Base-by-base conservation (phyloP, 306 rosid species). In the Canavalia gladiata region DNA sequence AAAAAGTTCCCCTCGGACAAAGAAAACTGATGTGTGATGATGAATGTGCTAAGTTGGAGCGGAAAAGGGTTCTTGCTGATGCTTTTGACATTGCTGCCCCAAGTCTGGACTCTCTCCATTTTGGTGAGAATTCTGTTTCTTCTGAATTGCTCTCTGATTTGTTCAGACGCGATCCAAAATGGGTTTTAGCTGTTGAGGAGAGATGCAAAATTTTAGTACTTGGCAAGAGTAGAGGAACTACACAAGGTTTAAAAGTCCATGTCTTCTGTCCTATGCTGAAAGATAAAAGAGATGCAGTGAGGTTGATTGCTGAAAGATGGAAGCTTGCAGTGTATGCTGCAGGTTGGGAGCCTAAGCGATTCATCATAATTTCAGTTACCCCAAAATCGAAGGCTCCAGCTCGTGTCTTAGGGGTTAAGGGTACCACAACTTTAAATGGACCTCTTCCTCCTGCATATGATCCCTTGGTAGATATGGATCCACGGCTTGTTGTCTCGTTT, bases 331-430 rank as follows among this genome's bases (percentile, higher is more conserved):
- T 91, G 81, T 84, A 72, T 34, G 81, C 97, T 31, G 98, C 93
- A 46, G 98, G 98, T 46, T 89, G 98, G 98, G 98, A 94, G 86
- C 98, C 98, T 8, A 94, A 90, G 83, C 94, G 94, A 30, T 94
- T 94, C 74, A 81, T 92, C 30, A 87, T 90, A 50, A 84, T 92
- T 56, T 97, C 91, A 71, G 97, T 85, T 37, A 92, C 95, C 1
- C 86, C 83, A n/a, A 92, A 91, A 78, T 94, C 98, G 1, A 94
- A 92, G 82, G 84, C 85, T 30, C 98, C 98, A 6, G 51, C 94
- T 62, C 89, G 97, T 7, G 84, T 94, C 54, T 82, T 94, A 25
- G 98, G 98, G 49, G 89, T 88, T 55, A 92, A 92, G 90, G 98
- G 97, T 35, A 81, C 95, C 5, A 71, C 88, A 41, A 77, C 91